Percentiles rank a stretch among this genome's conserved stretches.
Conservation (phyloP, 768 basidiomycete species). For the Coprinopsis sp. region DNA sequence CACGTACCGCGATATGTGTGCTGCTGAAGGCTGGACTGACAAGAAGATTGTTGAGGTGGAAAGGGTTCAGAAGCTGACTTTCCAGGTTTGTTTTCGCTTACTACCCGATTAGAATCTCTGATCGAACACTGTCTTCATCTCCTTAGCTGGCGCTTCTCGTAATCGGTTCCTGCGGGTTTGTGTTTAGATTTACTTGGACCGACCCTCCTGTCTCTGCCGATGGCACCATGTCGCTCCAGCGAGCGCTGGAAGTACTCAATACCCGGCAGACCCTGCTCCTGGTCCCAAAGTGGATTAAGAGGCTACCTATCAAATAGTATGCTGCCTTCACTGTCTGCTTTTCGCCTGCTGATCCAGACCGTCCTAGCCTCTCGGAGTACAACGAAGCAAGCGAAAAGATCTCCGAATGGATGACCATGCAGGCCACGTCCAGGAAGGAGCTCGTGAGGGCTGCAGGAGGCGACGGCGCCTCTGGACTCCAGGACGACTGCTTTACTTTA, state of each 20-base stretch:
- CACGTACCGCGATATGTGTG: constrained; percentile 36
- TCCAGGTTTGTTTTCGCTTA: constrained; percentile 27
- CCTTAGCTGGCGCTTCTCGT: constrained; percentile 41
- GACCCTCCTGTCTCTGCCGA: constrained; percentile 32
- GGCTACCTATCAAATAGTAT: constrained; percentile 33
- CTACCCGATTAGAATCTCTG: not conserved
- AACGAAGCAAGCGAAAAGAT: not conserved
- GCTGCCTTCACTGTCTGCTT: constrained; percentile 1
- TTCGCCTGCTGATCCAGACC: too few relatives aligned
- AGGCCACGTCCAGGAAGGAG: constrained; percentile 30
- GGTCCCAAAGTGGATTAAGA: constrained; percentile 35
- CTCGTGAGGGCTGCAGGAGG: constrained; percentile 15
- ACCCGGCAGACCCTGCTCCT: constrained; percentile 23
- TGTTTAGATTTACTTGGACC: constrained; percentile 38
- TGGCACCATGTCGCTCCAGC: constrained; percentile 34
- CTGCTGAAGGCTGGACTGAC: constrained; percentile 29
- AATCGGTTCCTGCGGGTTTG: constrained; percentile 44
- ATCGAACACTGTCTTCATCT: not conserved
- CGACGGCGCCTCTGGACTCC: constrained; percentile 7
- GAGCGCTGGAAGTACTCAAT: constrained; percentile 31
- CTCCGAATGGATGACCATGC: constrained; percentile 10
- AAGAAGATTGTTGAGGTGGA: constrained; percentile 25
- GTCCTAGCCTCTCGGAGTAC: too few relatives aligned
- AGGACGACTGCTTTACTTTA: constrained; percentile 35
- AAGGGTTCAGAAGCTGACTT: constrained; percentile 28